These are phyloP conservation scores for Quercus mongolica DNA, from an alignment of 306 rosid genomes.

Conservation along the genomic window DNA sequence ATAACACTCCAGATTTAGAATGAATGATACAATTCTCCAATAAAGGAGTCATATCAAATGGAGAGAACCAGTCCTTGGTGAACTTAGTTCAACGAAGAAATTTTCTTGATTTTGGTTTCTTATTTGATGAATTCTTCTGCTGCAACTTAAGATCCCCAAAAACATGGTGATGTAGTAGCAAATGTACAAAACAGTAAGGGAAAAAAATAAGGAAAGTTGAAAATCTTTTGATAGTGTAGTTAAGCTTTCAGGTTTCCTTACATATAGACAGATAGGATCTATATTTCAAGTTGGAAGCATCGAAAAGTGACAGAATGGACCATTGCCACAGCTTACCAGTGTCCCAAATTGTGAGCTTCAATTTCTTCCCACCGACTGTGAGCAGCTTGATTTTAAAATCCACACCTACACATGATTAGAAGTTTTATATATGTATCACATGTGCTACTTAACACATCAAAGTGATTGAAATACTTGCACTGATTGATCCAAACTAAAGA, in stretches of 20 bases:
- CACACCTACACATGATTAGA: conserved; percentile 58
- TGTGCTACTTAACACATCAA: neutral
- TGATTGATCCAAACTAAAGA: neutral
- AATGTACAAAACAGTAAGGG: neutral
- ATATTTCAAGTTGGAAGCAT: neutral
- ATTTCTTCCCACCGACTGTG: conserved; percentile 75
- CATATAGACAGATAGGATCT: neutral
- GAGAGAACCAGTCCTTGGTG: neutral
- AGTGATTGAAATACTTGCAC: neutral
- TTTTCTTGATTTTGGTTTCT: neutral
- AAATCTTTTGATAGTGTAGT: neutral
- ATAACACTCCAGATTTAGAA: neutral
- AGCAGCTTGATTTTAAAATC: conserved; percentile 93
- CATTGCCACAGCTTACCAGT: conserved; percentile 48
- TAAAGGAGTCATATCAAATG: neutral
- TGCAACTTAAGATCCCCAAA: neutral
- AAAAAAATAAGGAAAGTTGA: neutral
- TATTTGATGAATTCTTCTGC: neutral
- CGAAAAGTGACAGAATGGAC: conserved; percentile 2
- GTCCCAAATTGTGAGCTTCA: conserved; percentile 97
- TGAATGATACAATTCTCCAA: neutral
- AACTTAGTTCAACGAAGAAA: neutral
- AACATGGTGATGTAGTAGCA: neutral
- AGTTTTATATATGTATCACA: neutral
- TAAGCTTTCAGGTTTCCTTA: neutral